phyloP scores from a whole-genome alignment of 163 green algal species.

The Coccomyxa subellipsoidea region DNA sequence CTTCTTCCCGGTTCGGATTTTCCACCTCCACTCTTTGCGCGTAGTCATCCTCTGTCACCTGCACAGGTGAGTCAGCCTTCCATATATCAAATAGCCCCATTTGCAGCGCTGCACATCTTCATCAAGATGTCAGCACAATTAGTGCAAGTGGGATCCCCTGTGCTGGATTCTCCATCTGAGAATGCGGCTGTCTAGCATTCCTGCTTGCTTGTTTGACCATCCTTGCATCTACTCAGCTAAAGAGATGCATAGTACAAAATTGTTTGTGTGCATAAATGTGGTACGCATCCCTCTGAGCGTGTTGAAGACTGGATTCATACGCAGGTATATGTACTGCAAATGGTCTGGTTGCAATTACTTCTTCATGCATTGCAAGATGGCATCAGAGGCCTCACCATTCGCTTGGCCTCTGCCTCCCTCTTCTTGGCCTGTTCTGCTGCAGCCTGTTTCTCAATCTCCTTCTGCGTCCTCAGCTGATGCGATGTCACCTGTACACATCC shows the following conservation, averaged over 20 bases:
- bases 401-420: slow-evolving; percentile 14
- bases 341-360: neutral
- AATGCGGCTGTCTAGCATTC: too few relatives aligned
- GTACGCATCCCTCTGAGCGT: neutral
- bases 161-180: too few relatives aligned
- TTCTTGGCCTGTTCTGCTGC: slow-evolving; percentile 35
- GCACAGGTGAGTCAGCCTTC: too few relatives aligned
- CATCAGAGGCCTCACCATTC: slow-evolving; percentile 1
- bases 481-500: slow-evolving; percentile 35
- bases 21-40: slow-evolving; percentile 26
- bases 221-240: neutral
- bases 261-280: neutral
- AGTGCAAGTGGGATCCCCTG: too few relatives aligned
- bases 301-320: neutral
- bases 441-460: slow-evolving; percentile 33
- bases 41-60: slow-evolving; percentile 45
- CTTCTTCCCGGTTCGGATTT: slow-evolving; percentile 42
- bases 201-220: neutral
- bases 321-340: neutral
- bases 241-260: neutral
- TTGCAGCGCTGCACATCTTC: neutral
- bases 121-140: neutral
- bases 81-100: too few relatives aligned
- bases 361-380: neutral
- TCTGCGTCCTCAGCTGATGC: slow-evolving; percentile 29